phyloP scores from a whole-genome alignment of 164 flowering plant species.

The Dillenia suffruticosa region DNA sequence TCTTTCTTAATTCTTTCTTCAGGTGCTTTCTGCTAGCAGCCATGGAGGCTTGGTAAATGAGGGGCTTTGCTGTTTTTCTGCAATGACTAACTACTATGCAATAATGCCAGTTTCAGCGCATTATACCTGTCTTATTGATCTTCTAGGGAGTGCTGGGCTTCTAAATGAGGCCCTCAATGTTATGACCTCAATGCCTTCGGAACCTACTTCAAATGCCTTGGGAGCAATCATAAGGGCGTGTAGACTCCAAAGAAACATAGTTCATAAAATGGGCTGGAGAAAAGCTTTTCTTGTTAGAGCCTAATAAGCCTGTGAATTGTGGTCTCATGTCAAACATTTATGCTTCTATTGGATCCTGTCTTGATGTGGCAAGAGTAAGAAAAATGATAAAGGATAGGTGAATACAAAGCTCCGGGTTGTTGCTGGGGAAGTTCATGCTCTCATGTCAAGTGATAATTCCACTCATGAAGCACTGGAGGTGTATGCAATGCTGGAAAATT shows the following conservation, averaged over 20 bases:
- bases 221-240: constrained; percentile 63
- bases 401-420: constrained; percentile 46
- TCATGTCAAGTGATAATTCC: constrained; percentile 35
- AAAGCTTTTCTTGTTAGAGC: constrained; percentile 46
- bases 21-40: constrained; percentile 66
- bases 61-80: constrained; percentile 48
- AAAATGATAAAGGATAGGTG: constrained; percentile 34
- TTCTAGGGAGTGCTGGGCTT: constrained; percentile 62
- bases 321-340: constrained; percentile 47
- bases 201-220: constrained; percentile 27
- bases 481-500: constrained; percentile 21
- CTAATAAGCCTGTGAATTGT: constrained; percentile 41
- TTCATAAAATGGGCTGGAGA: constrained; percentile 55
- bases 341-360: constrained; percentile 52
- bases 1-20: constrained; percentile 52
- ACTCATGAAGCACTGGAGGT: constrained; percentile 28
- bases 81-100: constrained; percentile 38
- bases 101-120: constrained; percentile 57
- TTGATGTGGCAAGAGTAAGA: constrained; percentile 41
- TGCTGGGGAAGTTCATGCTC: constrained; percentile 30
- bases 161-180: constrained; percentile 44
- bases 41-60: constrained; percentile 50
- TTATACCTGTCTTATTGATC: constrained; percentile 60
- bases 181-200: constrained; percentile 34
- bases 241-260: constrained; percentile 35